phyloP scores from a whole-genome alignment of 768 basidiomycete species.

The button mushroom (Agaricus bisporus) region DNA sequence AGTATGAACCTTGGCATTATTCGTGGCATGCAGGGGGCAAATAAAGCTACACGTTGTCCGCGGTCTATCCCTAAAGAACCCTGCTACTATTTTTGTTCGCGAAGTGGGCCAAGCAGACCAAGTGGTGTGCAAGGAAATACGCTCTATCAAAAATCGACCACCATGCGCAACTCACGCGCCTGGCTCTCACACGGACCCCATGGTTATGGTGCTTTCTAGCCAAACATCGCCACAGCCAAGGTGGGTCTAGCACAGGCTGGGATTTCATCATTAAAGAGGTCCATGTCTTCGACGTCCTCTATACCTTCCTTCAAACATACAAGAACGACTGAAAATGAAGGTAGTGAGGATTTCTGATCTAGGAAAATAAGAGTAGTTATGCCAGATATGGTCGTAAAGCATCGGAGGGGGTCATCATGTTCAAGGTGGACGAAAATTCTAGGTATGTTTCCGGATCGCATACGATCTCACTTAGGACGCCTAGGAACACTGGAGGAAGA shows the following conservation, averaged over 20 bases:
- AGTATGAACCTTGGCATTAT: slow-evolving; percentile 10
- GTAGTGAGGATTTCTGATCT: too few relatives aligned
- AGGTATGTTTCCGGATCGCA: too few relatives aligned
- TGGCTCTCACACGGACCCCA: slow-evolving; percentile 13
- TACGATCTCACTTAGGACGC: too few relatives aligned
- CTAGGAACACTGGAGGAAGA: too few relatives aligned
- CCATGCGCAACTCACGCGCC: slow-evolving; percentile 11
- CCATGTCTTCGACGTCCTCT: too few relatives aligned
- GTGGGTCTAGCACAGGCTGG: background rate
- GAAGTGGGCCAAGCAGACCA: slow-evolving; percentile 1
- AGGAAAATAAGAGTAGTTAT: too few relatives aligned
- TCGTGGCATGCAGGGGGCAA: slow-evolving; percentile 10
- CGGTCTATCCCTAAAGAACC: slow-evolving; percentile 8
- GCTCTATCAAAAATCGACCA: slow-evolving; percentile 4
- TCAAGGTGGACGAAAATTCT: too few relatives aligned
- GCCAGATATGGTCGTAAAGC: too few relatives aligned
- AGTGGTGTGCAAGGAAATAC: background rate
- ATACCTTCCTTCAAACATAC: too few relatives aligned
- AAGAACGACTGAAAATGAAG: too few relatives aligned
- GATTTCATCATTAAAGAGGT: too few relatives aligned
- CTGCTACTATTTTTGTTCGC: slow-evolving; percentile 9
- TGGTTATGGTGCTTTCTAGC: slow-evolving; percentile 10
- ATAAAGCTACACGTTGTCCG: slow-evolving; percentile 19
- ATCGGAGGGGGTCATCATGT: too few relatives aligned
- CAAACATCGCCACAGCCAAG: slow-evolving; percentile 12